Evolutionary conservation across 306 rosid species (phyloP).

Genomic region (Medicago lupulina): DNA sequence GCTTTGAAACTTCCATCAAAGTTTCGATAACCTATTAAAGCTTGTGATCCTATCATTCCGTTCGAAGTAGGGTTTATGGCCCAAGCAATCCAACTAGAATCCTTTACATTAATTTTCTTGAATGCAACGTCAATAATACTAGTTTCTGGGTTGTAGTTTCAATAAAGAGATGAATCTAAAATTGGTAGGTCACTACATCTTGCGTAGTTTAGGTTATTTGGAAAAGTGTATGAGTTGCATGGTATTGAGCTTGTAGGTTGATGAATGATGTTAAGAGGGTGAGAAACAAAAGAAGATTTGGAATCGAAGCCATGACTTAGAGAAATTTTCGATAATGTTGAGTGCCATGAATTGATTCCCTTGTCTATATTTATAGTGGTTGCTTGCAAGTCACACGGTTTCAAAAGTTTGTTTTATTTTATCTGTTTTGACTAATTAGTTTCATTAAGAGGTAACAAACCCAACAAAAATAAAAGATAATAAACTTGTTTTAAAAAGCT

Average conservation of each 20-base stretch:
- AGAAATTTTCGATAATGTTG: too few species aligned
- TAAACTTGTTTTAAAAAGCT: too few species aligned
- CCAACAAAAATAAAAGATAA: too few species aligned
- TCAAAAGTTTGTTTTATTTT: too few species aligned
- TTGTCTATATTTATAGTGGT: too few species aligned
- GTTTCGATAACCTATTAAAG: slow-evolving; percentile 27
- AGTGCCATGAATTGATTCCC: too few species aligned
- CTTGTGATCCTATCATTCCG: slow-evolving; percentile 57
- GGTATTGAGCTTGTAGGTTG: background rate
- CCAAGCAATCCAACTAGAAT: slow-evolving; percentile 33
- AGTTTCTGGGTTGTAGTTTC: slow-evolving; percentile 44
- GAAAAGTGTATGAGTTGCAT: slow-evolving; percentile 22
- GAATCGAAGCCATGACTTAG: background rate
- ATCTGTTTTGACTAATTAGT: too few species aligned
- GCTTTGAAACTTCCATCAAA: slow-evolving; percentile 34
- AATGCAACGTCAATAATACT: slow-evolving; percentile 42
- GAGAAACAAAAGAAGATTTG: background rate
- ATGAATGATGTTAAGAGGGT: background rate
- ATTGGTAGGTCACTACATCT: slow-evolving; percentile 40
- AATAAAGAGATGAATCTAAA: slow-evolving; percentile 41
- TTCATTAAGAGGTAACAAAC: too few species aligned
- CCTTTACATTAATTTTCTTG: slow-evolving; percentile 7
- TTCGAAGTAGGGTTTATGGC: slow-evolving; percentile 46
- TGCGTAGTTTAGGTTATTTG: background rate
- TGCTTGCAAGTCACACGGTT: too few species aligned